Evolutionary conservation across 768 basidiomycete genomes (phyloP), one percentile per base, ranked within the genome.

Genomic region (Mycena alexandri): DNA sequence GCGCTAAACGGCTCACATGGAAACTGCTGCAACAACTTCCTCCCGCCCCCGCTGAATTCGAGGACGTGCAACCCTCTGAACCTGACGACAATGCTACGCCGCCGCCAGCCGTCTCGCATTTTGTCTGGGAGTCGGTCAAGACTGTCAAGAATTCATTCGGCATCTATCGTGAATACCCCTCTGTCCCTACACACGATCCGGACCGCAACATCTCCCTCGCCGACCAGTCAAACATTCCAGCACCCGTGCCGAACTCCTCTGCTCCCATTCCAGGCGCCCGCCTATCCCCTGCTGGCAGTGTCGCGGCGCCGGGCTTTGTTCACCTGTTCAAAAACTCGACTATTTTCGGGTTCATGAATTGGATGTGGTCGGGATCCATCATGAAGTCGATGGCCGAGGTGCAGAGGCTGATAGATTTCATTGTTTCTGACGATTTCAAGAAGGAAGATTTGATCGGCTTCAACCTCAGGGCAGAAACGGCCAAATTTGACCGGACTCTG

Each of bases 101-200:
- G 25, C 65, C 65, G 3, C 60, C 52, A 3, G 16, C 53, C 0
- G 24, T 48, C 16, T 53, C 50, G 5, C 61, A 33, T 13, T 52
- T 44, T 24, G 25, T 46, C 34, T 63, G 67, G 67, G 9, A 64
- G 38, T 29, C 65, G 2, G 29, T 70, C 16, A 42, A 52, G 44
- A 72, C 68, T 12, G 44, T 33, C 21, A 53, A 42, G 21, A 71
- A 69, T 36, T 21, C 42, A 1, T 69, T 67, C 43, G 71, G 71
- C 0, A n/a, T 67, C 3, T 72, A 38, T 54, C 68, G 71, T 29
- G 65, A 67, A 43, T 72, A 72, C 42, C 68, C 71, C 5, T 33
- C 43, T 21, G 1, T 21, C 13, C 71, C 71, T 0, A 70, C 61
- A 2, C 59, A 68, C 42, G 54, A 72, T 61, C 68, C 71, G 9